Evolutionary conservation across 2,329 filamentous ascomycete genomes (phyloP).

Genomic region (Dothideomycetes sp.): DNA sequence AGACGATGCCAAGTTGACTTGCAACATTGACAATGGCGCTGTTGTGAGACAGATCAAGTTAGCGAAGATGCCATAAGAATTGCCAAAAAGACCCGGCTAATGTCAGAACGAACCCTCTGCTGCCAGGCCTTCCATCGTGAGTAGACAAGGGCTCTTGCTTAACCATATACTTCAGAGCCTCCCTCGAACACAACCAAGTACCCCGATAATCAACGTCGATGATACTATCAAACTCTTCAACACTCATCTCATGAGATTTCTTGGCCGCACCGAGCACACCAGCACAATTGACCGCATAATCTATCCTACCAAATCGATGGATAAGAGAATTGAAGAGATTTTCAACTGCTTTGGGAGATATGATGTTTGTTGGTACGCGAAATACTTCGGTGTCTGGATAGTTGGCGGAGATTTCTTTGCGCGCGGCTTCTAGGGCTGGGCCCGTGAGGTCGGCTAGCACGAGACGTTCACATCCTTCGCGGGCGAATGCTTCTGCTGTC

Average conservation of each 20-base stretch:
- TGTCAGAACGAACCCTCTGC: slow-evolving; percentile 30
- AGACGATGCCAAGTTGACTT: slow-evolving; percentile 35
- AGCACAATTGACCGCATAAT: slow-evolving; percentile 41
- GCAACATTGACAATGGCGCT: slow-evolving; percentile 37
- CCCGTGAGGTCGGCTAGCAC: slow-evolving; percentile 33
- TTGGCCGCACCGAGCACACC: slow-evolving; percentile 34
- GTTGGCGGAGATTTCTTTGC: slow-evolving; percentile 23
- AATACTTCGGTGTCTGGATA: slow-evolving; percentile 21
- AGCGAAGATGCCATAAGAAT: not conserved
- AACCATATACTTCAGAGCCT: slow-evolving; percentile 36
- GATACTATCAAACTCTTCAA: slow-evolving; percentile 35
- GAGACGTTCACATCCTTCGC: slow-evolving; percentile 36
- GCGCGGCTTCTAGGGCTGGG: slow-evolving; percentile 27
- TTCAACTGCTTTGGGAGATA: slow-evolving; percentile 28
- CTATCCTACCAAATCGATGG: slow-evolving; percentile 32
- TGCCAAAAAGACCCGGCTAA: not conserved
- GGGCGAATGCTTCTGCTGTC: slow-evolving; percentile 36
- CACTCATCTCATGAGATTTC: slow-evolving; percentile 28
- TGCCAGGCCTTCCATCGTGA: slow-evolving; percentile 35
- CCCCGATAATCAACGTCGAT: slow-evolving; percentile 38
- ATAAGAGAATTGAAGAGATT: slow-evolving; percentile 27
- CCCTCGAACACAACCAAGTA: slow-evolving; percentile 37
- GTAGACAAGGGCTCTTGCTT: slow-evolving; percentile 34
- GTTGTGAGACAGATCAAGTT: not conserved
- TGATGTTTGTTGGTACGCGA: slow-evolving; percentile 28